phyloP scores from a whole-genome alignment of 2,329 filamentous ascomycete genomes.

The Trichoderma brevicompactum region DNA sequence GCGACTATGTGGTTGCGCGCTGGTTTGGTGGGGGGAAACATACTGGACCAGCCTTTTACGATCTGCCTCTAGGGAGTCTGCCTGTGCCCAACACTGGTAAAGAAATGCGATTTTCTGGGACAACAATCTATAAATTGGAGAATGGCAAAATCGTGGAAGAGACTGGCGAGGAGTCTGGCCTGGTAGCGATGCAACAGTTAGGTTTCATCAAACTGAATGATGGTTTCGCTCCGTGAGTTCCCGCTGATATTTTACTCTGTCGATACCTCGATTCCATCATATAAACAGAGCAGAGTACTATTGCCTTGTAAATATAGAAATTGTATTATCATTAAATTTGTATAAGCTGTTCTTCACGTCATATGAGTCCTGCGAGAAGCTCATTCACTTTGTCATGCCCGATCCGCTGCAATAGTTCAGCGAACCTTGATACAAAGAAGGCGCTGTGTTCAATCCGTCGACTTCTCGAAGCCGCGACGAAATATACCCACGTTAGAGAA shows the following conservation, averaged over 20 bases:
- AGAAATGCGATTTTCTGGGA: constrained; percentile 31
- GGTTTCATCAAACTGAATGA: constrained; percentile 17
- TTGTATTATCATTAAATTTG: neutral
- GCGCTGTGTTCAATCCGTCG: constrained; percentile 8
- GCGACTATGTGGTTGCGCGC: constrained; percentile 29
- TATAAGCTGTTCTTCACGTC: neutral
- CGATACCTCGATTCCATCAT: too few species aligned
- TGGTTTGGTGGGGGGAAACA: constrained; percentile 32
- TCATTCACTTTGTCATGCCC: constrained; percentile 18
- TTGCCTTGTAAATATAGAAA: neutral
- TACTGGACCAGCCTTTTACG: constrained; percentile 30
- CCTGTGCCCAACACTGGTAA: constrained; percentile 28
- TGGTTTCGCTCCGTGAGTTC: constrained; percentile 11
- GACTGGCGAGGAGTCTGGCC: constrained; percentile 21
- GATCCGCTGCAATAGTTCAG: constrained; percentile 2
- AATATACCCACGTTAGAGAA: constrained; percentile 18
- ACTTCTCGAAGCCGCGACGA: constrained; percentile 8
- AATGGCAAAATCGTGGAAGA: constrained; percentile 32
- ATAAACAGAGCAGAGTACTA: too few species aligned
- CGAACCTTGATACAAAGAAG: constrained; percentile 7
- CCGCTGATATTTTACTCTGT: too few species aligned
- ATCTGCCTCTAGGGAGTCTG: constrained; percentile 28
- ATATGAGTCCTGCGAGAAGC: constrained; percentile 10
- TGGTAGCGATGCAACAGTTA: constrained; percentile 23
- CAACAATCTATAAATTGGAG: constrained; percentile 29